These are phyloP conservation scores for Digitaria exilis DNA, from an alignment of 202 grass and related monocot genomes.

Conservation along the genomic window DNA sequence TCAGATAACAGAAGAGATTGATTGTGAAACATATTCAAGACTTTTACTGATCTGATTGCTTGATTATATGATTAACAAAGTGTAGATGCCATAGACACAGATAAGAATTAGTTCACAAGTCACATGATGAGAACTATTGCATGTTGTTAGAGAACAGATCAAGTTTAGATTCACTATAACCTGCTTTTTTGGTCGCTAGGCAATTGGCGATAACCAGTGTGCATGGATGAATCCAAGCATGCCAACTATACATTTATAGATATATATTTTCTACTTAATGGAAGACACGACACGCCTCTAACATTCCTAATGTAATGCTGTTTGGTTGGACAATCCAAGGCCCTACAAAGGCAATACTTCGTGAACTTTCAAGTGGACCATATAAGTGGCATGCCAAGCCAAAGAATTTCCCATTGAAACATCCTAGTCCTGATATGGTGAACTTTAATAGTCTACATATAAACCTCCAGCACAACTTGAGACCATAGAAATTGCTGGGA, in stretches of 20 bases:
- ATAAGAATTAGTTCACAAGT: not conserved
- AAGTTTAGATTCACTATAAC: not conserved
- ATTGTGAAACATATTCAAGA: not conserved
- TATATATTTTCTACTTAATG: not conserved
- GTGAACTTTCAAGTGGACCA: not conserved
- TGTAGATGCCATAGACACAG: not conserved
- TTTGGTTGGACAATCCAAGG: not conserved
- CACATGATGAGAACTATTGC: not conserved
- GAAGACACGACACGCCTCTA: not conserved
- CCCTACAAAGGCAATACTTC: not conserved
- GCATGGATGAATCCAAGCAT: not conserved
- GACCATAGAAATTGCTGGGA: not conserved
- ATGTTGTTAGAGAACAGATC: not conserved
- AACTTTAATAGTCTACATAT: not conserved
- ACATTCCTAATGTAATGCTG: not conserved
- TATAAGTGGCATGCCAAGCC: not conserved
- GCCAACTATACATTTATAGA: not conserved
- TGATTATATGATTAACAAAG: not conserved
- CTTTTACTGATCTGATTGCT: not conserved
- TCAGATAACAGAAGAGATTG: not conserved
- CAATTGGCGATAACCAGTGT: not conserved
- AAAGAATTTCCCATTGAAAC: not conserved
- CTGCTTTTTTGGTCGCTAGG: not conserved
- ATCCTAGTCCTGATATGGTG: not conserved
- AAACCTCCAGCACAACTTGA: not conserved